These are phyloP conservation scores for Candida albicans DNA, from an alignment of 1,139 yeast species.

Conservation along the genomic window DNA sequence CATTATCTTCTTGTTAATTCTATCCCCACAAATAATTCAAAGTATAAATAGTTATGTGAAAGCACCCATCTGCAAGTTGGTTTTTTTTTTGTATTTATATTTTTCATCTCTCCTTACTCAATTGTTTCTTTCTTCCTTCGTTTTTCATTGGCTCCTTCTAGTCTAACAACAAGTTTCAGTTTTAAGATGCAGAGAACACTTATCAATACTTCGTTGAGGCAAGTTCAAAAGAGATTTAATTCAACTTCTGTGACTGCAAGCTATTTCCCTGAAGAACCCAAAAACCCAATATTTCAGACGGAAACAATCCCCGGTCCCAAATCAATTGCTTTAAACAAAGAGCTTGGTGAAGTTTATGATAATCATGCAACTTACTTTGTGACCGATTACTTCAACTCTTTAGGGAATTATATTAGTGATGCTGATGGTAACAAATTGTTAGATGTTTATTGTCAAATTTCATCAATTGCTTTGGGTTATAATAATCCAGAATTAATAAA, in stretches of 20 bases:
- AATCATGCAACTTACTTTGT: conserved; percentile 69
- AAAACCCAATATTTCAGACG: conserved; percentile 47
- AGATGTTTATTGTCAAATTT: conserved; percentile 71
- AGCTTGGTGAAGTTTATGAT: conserved; percentile 59
- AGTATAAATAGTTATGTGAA: too few relatives aligned
- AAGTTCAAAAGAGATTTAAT: conserved; percentile 9
- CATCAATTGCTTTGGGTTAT: conserved; percentile 74
- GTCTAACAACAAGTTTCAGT: too few relatives aligned
- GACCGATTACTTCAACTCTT: conserved; percentile 62
- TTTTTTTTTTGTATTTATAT: too few relatives aligned
- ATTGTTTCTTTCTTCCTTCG: neutral
- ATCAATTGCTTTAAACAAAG: conserved; percentile 45
- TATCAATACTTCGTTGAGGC: conserved; percentile 3
- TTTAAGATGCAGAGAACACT: conserved; percentile 10
- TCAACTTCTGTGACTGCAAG: conserved; percentile 16
- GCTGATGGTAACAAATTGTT: conserved; percentile 66
- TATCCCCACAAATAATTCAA: too few relatives aligned
- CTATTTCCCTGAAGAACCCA: conserved; percentile 55
- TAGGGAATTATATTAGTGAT: conserved; percentile 72
- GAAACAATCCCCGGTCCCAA: conserved; percentile 62
- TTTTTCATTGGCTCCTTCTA: neutral
- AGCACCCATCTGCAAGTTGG: too few relatives aligned
- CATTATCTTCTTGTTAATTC: too few relatives aligned
- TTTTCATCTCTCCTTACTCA: too few relatives aligned
- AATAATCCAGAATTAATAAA: conserved; percentile 68